Evolutionary conservation across 805 yeast species (phyloP).

Genomic region (Zygoascus bituminiphila): DNA sequence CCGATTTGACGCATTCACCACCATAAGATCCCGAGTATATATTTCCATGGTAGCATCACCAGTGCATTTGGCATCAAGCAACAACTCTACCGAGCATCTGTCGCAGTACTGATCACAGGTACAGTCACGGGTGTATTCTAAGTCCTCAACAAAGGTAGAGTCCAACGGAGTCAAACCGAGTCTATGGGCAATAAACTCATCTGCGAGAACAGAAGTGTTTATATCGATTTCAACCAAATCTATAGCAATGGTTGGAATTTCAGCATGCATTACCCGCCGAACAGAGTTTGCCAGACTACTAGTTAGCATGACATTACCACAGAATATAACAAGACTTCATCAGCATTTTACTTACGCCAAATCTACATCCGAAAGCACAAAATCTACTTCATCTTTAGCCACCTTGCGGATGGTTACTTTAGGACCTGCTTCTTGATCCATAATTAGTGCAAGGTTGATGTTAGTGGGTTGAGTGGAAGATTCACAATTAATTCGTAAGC

Average conservation of each 20-base stretch:
- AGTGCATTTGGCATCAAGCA: slow-evolving; percentile 81
- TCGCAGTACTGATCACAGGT: slow-evolving; percentile 97
- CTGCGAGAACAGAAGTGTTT: slow-evolving; percentile 92
- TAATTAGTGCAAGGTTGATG: too few relatives aligned
- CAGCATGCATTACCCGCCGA: slow-evolving; percentile 87
- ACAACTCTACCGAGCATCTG: slow-evolving; percentile 83
- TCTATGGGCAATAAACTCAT: slow-evolving; percentile 92
- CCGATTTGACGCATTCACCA: slow-evolving; percentile 35
- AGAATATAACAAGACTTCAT: background rate
- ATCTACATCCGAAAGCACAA: slow-evolving; percentile 80
- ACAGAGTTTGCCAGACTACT: slow-evolving; percentile 71
- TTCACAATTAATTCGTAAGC: too few relatives aligned
- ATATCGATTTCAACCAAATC: slow-evolving; percentile 91
- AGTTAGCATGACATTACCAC: background rate
- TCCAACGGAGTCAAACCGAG: slow-evolving; percentile 86
- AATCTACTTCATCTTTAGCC: slow-evolving; percentile 80
- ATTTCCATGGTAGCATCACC: slow-evolving; percentile 83
- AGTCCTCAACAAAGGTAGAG: slow-evolving; percentile 71
- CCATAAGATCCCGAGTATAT: slow-evolving; percentile 70
- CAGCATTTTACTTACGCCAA: slow-evolving; percentile 38
- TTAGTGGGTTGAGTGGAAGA: too few relatives aligned
- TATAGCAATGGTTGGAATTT: slow-evolving; percentile 95
- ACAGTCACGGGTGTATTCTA: slow-evolving; percentile 82
- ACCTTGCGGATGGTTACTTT: slow-evolving; percentile 83
- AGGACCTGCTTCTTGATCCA: slow-evolving; percentile 42